Evolutionary conservation across 1,139 yeast species (phyloP).

Genomic region (Pichia sp.): DNA sequence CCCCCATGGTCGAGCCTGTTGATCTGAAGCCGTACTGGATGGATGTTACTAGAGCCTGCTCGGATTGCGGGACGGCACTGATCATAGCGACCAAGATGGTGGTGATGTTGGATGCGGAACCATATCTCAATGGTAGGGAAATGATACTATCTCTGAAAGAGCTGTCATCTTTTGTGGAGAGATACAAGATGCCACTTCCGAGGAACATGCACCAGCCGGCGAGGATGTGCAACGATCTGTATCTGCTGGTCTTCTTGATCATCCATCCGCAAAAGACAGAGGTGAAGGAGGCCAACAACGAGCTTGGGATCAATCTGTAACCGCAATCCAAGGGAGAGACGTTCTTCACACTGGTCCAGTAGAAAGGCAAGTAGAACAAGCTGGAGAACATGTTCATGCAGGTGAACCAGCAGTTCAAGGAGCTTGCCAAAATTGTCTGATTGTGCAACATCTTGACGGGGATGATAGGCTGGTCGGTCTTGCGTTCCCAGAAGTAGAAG

Average conservation of each 20-base stretch:
- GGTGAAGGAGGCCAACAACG: conserved; percentile 29
- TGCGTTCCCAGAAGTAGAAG: conserved; percentile 25
- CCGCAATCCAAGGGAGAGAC: conserved; percentile 31
- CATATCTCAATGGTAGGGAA: conserved; percentile 38
- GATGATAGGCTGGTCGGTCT: conserved; percentile 30
- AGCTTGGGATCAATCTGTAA: conserved; percentile 35
- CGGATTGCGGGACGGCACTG: conserved; percentile 41
- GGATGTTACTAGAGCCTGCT: conserved; percentile 47
- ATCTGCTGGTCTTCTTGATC: conserved; percentile 30
- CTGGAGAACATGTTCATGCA: conserved; percentile 32
- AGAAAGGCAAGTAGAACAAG: conserved; percentile 32
- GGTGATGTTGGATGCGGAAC: conserved; percentile 40
- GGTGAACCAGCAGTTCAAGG: conserved; percentile 35
- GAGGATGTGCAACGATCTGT: conserved; percentile 23
- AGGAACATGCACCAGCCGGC: conserved; percentile 30
- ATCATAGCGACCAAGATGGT: conserved; percentile 43
- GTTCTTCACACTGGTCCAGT: conserved; percentile 31
- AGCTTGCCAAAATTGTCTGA: conserved; percentile 30
- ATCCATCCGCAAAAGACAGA: conserved; percentile 31
- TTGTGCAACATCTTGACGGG: conserved; percentile 31
- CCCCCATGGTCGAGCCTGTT: conserved; percentile 49
- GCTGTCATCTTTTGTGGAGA: conserved; percentile 15
- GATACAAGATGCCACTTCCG: conserved; percentile 28
- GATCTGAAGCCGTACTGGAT: conserved; percentile 48
- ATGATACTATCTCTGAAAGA: conserved; percentile 35